These are phyloP conservation scores for Penicilliopsis zonata DNA, from an alignment of 495 filamentous ascomycete genomes.

Conservation along the genomic window DNA sequence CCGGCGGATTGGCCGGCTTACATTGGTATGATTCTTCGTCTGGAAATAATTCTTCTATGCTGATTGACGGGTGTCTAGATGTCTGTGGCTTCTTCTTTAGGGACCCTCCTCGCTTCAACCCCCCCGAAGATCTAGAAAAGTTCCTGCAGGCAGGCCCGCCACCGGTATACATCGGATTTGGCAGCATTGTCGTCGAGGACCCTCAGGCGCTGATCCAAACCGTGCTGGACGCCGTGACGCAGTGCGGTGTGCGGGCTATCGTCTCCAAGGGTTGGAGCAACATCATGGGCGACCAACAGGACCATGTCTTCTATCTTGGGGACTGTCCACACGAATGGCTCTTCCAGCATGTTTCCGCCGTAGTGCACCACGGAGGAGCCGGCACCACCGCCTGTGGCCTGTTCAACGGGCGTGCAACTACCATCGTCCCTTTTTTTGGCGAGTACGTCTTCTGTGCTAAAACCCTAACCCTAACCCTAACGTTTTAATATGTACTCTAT, in stretches of 20 bases:
- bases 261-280: conserved; percentile 55
- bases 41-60: not conserved
- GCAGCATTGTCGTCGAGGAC: conserved; percentile 53
- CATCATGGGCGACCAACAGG: conserved; percentile 34
- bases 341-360: conserved; percentile 47
- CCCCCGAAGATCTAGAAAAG: conserved; percentile 32
- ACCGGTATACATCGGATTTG: conserved; percentile 58
- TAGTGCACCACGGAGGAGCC: conserved; percentile 56
- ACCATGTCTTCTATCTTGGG: conserved; percentile 42
- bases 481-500: conserved; percentile 1
- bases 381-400: conserved; percentile 56
- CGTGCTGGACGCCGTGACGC: conserved; percentile 41
- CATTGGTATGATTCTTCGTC: conserved; percentile 24
- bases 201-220: conserved; percentile 38
- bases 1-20: conserved; percentile 48
- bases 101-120: conserved; percentile 36
- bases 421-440: conserved; percentile 55
- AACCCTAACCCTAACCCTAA: not conserved
- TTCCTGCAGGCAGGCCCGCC: conserved; percentile 43
- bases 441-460: conserved; percentile 27
- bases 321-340: conserved; percentile 58
- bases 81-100: conserved; percentile 54
- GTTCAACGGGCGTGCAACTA: conserved; percentile 42
- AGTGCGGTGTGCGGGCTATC: conserved; percentile 41
- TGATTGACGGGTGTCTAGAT: conserved; percentile 14